Evolutionary conservation across 805 yeast genomes (phyloP), one percentile per base, ranked within the genome.

Genomic region (Kregervanrija pseudodelftensis): DNA sequence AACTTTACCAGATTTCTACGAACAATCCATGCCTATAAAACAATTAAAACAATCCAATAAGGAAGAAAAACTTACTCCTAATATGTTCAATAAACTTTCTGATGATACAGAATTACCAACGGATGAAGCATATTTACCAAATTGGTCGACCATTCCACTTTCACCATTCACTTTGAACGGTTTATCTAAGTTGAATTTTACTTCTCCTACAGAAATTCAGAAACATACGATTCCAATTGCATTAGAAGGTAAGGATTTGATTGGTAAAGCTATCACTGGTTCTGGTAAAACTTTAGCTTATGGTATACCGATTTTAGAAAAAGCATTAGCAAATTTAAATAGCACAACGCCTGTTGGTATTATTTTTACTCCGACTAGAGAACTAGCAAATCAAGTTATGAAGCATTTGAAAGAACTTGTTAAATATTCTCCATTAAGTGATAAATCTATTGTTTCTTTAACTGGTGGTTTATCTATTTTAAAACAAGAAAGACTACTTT

Each of bases 221-320:
- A 73, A 70, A 48, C 67, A 68, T 46, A 71, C 91, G 9, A 81
- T 93, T 44, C 96, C 98, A 2, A 56, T 72, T 28, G 87, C 91
- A 2, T 47, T 87, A 11, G 69, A 71, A 30, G 95, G 90, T 5
- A 73, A 71, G 33, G 98, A 93, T 64, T 77, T 93, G 4, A 80
- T 93, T 52, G 99, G 99, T 44, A 93, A 91, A 59, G 99, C 99
- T 12, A 83, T 93, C 10, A 93, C 99, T 1, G 99, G 99, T 61
- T 86, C 96, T 1, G 99, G 99, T 72, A 93, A 93, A 61, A 93
- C 99, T 0, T 69, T 90, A 46, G 99, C 99, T 0, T 93, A 87
- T 62, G 96, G 96, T 39, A 77, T 93, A 28, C 97, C 99, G 9
- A 82, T 95, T 30, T 63, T 93, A 48, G 96, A 91, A 58, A 76